phyloP scores from a whole-genome alignment of 345 rosid genomes.

The Leavenworthia alabamica region DNA sequence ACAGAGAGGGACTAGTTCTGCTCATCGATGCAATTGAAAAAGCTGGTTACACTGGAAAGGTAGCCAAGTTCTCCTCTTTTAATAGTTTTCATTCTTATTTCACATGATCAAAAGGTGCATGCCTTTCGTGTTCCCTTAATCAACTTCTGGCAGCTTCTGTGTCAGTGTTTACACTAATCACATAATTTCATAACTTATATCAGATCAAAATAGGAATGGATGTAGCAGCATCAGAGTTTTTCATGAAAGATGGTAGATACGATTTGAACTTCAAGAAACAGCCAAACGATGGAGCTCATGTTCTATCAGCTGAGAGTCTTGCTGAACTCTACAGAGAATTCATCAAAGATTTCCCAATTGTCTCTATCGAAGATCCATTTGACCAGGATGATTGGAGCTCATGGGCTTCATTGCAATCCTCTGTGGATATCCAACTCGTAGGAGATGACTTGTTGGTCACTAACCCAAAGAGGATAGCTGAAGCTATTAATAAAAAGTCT shows the following conservation, averaged over 20 bases:
- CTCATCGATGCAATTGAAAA: constrained; percentile 93
- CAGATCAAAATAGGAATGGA: constrained; percentile 99
- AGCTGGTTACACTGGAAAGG: constrained; percentile 96
- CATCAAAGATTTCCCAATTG: constrained; percentile 81
- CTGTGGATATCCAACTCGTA: constrained; percentile 82
- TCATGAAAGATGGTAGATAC: constrained; percentile 71
- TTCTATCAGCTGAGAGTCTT: constrained; percentile 71
- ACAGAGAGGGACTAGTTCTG: constrained; percentile 91
- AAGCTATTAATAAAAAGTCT: constrained; percentile 82
- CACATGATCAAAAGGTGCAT: background rate
- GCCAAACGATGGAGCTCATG: constrained; percentile 83
- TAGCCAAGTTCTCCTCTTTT: constrained; percentile 9
- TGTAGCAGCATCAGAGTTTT: constrained; percentile 96
- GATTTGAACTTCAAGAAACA: constrained; percentile 96
- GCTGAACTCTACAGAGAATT: constrained; percentile 80
- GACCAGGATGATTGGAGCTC: constrained; percentile 99
- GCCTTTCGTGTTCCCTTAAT: background rate
- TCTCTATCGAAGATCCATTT: constrained; percentile 93
- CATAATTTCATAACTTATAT: background rate
- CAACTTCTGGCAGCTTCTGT: background rate
- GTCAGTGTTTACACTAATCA: background rate
- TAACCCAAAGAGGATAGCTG: constrained; percentile 87
- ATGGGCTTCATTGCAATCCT: constrained; percentile 81
- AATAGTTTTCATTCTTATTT: background rate
- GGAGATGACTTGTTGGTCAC: constrained; percentile 98